These are phyloP conservation scores for Clohesyomyces aquaticus DNA, from an alignment of 495 filamentous ascomycete genomes.

Conservation along the genomic window DNA sequence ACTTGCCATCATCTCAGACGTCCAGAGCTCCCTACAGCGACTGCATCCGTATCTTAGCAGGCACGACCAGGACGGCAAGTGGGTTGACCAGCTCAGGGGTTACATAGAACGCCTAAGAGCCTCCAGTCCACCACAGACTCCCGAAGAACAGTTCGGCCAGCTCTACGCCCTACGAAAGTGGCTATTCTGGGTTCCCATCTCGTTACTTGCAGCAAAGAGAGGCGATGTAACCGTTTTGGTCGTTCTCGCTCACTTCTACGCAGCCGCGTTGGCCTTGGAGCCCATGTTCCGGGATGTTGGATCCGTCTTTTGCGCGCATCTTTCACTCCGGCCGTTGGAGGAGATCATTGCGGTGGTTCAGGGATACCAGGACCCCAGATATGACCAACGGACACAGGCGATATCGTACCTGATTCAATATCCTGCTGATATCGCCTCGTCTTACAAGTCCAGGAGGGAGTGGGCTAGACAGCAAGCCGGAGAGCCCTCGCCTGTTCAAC, in stretches of 20 bases:
- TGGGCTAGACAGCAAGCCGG: slow-evolving; percentile 42
- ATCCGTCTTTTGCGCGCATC: slow-evolving; percentile 62
- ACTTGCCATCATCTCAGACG: slow-evolving; percentile 65
- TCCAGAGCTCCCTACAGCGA: slow-evolving; percentile 69
- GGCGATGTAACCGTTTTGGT: slow-evolving; percentile 70
- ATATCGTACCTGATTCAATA: slow-evolving; percentile 46
- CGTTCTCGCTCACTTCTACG: slow-evolving; percentile 89
- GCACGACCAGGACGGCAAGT: slow-evolving; percentile 72
- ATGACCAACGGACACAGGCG: slow-evolving; percentile 38
- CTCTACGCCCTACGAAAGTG: slow-evolving; percentile 84
- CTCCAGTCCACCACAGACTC: slow-evolving; percentile 70
- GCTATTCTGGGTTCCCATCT: slow-evolving; percentile 92
- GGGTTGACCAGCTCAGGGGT: slow-evolving; percentile 74
- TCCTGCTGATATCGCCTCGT: slow-evolving; percentile 40
- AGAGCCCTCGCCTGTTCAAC: slow-evolving; percentile 30
- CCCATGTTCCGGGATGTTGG: slow-evolving; percentile 89
- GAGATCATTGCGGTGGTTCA: slow-evolving; percentile 46
- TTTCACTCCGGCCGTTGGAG: slow-evolving; percentile 45
- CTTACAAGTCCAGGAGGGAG: slow-evolving; percentile 40
- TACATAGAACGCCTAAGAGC: slow-evolving; percentile 80
- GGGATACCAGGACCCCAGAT: slow-evolving; percentile 42
- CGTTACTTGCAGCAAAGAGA: slow-evolving; percentile 61
- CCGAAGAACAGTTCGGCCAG: slow-evolving; percentile 83
- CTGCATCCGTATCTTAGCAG: slow-evolving; percentile 72
- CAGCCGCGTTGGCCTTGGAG: slow-evolving; percentile 81